phyloP scores from a whole-genome alignment of 2,329 filamentous ascomycete species.

The Cucurbitaria berberidis region DNA sequence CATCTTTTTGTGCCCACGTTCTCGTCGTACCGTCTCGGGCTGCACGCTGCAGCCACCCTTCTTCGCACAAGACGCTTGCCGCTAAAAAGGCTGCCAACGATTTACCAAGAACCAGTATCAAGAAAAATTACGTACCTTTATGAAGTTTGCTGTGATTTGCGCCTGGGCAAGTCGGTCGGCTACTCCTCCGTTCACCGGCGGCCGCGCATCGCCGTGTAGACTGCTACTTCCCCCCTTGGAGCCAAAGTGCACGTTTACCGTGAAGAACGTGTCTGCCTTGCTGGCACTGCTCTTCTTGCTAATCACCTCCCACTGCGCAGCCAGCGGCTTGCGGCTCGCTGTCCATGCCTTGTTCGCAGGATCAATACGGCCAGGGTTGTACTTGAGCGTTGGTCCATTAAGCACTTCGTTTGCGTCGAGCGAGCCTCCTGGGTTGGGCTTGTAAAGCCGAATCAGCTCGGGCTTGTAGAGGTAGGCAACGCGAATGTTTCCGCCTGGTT shows the following conservation, averaged over 20 bases:
- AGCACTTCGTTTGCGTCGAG: constrained; percentile 65
- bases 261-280: constrained; percentile 63
- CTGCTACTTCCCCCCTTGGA: constrained; percentile 71
- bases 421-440: constrained; percentile 62
- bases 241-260: constrained; percentile 72
- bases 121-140: constrained; percentile 35
- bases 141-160: constrained; percentile 59
- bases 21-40: constrained; percentile 2
- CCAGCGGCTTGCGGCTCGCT: constrained; percentile 69
- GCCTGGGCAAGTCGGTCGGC: constrained; percentile 64
- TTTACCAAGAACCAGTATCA: neutral
- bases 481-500: constrained; percentile 75
- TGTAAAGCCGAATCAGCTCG: constrained; percentile 63
- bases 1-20: constrained; percentile 15
- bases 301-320: constrained; percentile 68
- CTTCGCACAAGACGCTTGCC: constrained; percentile 7
- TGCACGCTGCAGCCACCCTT: constrained; percentile 20
- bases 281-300: constrained; percentile 51
- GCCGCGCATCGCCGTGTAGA: constrained; percentile 69
- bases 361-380: constrained; percentile 73
- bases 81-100: neutral
- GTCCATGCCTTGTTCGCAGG: constrained; percentile 66
- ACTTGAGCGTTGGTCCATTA: constrained; percentile 64
- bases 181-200: constrained; percentile 70
- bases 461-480: constrained; percentile 72